Evolutionary conservation across 2,329 filamentous ascomycete genomes (phyloP).

Genomic region (Sarocladium strictum): DNA sequence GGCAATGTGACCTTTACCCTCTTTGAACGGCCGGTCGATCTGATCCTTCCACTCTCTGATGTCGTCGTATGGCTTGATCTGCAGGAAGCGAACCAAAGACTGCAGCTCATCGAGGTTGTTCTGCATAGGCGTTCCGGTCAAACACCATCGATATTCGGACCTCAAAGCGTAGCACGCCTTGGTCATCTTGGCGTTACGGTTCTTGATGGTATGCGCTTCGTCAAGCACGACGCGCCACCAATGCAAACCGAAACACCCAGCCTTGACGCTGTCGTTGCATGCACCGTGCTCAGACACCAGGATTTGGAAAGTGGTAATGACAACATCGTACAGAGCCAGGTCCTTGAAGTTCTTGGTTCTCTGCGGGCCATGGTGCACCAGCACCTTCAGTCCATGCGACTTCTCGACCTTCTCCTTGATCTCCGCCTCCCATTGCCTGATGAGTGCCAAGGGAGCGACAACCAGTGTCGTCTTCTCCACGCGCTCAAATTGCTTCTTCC

Average conservation of each 20-base stretch:
- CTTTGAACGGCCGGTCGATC: constrained; percentile 85
- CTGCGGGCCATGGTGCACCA: constrained; percentile 84
- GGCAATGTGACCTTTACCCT: constrained; percentile 80
- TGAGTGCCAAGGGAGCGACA: constrained; percentile 86
- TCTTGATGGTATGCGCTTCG: constrained; percentile 98
- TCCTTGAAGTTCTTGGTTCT: constrained; percentile 74
- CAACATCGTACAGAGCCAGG: constrained; percentile 82
- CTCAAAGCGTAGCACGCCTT: constrained; percentile 83
- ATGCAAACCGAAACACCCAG: constrained; percentile 82
- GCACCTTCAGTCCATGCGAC: constrained; percentile 68
- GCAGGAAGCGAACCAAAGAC: constrained; percentile 84
- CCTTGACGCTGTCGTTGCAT: constrained; percentile 58
- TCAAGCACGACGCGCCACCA: constrained; percentile 97
- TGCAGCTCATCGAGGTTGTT: constrained; percentile 97
- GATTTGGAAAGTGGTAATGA: constrained; percentile 96
- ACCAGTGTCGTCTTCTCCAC: constrained; percentile 80
- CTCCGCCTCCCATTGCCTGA: constrained; percentile 95
- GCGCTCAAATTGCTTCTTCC: constrained; percentile 63
- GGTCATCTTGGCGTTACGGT: constrained; percentile 90
- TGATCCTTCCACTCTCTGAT: constrained; percentile 83
- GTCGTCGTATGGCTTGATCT: constrained; percentile 87
- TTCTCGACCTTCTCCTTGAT: constrained; percentile 74
- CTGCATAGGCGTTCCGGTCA: constrained; percentile 95
- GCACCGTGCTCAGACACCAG: constrained; percentile 83
- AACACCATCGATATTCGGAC: constrained; percentile 88